These are phyloP conservation scores for Didymella sp. DNA, from an alignment of 2,329 filamentous ascomycete species.

Conservation along the genomic window DNA sequence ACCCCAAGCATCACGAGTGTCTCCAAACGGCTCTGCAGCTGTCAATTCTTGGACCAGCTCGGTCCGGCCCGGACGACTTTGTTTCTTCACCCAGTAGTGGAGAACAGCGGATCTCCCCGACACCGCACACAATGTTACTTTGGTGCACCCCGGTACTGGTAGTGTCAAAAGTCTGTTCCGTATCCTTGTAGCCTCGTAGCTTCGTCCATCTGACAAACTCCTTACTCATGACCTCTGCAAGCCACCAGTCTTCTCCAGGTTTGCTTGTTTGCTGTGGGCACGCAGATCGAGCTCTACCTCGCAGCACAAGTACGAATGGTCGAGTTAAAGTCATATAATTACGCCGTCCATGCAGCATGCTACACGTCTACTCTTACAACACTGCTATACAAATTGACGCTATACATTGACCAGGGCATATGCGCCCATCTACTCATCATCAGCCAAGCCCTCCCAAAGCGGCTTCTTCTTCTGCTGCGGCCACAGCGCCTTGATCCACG, in stretches of 20 bases:
- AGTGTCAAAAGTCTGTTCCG: not conserved
- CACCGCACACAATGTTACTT: constrained; percentile 2
- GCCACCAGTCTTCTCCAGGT: not conserved
- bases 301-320: not conserved
- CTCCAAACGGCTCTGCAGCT: not conserved
- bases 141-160: not conserved
- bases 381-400: constrained; percentile 31
- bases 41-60: not conserved
- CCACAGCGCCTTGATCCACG: constrained; percentile 44
- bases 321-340: constrained; percentile 18
- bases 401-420: constrained; percentile 33
- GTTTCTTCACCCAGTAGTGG: not conserved
- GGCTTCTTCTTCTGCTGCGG: constrained; percentile 44
- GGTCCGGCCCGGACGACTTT: constrained; percentile 7
- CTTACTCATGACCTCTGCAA: too few species aligned
- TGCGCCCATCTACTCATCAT: constrained; percentile 32
- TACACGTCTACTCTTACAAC: constrained; percentile 42
- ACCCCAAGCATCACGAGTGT: not conserved
- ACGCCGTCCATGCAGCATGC: constrained; percentile 29
- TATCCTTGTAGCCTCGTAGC: not conserved
- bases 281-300: not conserved
- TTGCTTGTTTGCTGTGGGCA: too few species aligned
- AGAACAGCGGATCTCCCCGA: constrained; percentile 7
- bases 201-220: too few species aligned
- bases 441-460: constrained; percentile 43